These are phyloP conservation scores for Acacia crassicarpa DNA, from an alignment of 306 rosid species.

Conservation along the genomic window DNA sequence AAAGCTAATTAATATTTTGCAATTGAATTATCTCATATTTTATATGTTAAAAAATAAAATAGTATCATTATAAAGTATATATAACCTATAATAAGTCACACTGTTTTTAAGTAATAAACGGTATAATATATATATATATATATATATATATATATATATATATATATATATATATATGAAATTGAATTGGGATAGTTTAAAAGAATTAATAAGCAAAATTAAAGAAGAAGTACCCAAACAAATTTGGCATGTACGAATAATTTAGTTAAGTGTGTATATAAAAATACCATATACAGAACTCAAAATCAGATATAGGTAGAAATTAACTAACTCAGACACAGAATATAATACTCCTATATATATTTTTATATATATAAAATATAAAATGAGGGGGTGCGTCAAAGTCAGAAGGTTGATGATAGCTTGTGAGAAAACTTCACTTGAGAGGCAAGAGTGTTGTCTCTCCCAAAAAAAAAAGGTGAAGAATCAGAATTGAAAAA, in stretches of 20 bases:
- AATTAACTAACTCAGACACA: neutral
- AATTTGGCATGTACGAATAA: too few relatives aligned
- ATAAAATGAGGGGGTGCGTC: neutral
- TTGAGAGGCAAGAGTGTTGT: slow-evolving; percentile 57
- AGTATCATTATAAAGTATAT: too few relatives aligned
- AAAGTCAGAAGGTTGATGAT: neutral
- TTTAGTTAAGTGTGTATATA: too few relatives aligned
- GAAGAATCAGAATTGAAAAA: slow-evolving; percentile 33
- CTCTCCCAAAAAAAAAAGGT: neutral
- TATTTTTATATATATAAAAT: too few relatives aligned
- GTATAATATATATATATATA: neutral
- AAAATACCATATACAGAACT: neutral
- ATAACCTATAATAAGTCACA: neutral
- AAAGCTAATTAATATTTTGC: too few relatives aligned
- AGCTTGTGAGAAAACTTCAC: slow-evolving; percentile 42
- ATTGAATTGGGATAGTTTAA: neutral
- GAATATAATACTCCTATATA: neutral
- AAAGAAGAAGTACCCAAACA: too few relatives aligned
- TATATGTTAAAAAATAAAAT: too few relatives aligned
- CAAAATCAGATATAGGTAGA: neutral
- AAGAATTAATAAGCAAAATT: too few relatives aligned
- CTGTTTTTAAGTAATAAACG: neutral
- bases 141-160: too few relatives aligned
- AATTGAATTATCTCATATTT: too few relatives aligned
- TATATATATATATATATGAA: too few relatives aligned